These are phyloP conservation scores for Priceomyces haplophilus DNA, from an alignment of 805 yeast genomes.

Conservation along the genomic window DNA sequence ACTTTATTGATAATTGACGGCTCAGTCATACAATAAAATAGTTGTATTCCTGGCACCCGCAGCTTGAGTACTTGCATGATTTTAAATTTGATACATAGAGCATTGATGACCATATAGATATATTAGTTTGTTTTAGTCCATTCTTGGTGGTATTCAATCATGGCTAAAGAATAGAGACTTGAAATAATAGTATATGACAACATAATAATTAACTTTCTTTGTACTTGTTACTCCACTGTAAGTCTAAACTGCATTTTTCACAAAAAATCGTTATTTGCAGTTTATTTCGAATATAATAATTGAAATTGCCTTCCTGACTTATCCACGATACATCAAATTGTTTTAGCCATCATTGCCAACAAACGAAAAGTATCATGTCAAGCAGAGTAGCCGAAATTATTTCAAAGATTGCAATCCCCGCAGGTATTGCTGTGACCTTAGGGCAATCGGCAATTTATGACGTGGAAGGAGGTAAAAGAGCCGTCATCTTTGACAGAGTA, in stretches of 20 bases:
- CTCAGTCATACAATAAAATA: background rate
- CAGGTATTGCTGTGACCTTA: constrained; percentile 64
- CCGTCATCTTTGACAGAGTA: constrained; percentile 90
- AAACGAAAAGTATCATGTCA: constrained; percentile 21
- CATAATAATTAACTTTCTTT: too few species aligned
- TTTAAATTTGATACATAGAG: background rate
- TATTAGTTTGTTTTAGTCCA: background rate
- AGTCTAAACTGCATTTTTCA: too few species aligned
- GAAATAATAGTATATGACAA: too few species aligned
- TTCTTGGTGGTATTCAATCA: background rate
- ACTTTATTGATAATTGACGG: constrained; percentile 52
- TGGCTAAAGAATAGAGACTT: too few species aligned
- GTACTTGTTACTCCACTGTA: too few species aligned
- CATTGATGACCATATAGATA: background rate
- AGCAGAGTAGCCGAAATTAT: constrained; percentile 35
- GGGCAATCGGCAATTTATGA: constrained; percentile 87
- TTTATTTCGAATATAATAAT: background rate
- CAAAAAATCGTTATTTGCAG: too few species aligned
- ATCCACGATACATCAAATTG: background rate
- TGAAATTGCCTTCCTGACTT: background rate
- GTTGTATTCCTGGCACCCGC: background rate
- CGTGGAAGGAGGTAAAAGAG: constrained; percentile 94
- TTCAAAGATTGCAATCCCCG: constrained; percentile 61
- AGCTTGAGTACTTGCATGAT: constrained; percentile 1
- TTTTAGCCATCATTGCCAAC: background rate